A percentile compares a stretch with the other conserved stretches of the same genome.
Evolutionary conservation across 805 yeast species (phyloP).

Genomic region (Candida endomychidarum): DNA sequence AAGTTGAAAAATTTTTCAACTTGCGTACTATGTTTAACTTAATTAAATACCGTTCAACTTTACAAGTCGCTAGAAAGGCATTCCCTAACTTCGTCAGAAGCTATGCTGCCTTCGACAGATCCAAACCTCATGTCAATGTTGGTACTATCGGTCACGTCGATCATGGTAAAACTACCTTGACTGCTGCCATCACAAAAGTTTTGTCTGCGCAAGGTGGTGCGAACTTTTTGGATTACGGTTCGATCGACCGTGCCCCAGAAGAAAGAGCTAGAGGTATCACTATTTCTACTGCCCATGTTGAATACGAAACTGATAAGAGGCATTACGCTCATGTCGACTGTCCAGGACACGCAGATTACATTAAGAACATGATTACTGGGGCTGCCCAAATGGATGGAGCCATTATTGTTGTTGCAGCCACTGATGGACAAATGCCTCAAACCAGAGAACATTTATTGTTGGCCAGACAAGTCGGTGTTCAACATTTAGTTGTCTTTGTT

Average conservation of each 20-base stretch:
- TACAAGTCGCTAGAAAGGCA: conserved; percentile 1
- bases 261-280: conserved; percentile 98
- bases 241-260: conserved; percentile 98
- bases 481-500: conserved; percentile 93
- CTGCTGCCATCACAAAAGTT: conserved; percentile 98
- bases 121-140: conserved; percentile 93
- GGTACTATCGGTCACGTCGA: conserved; percentile 99
- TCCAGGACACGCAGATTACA: conserved; percentile 96
- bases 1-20: conserved; percentile 11
- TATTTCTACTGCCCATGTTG: conserved; percentile 89
- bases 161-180: conserved; percentile 97
- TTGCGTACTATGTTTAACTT: conserved; percentile 2
- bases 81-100: conserved; percentile 23
- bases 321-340: conserved; percentile 93
- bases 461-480: conserved; percentile 99
- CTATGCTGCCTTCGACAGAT: conserved; percentile 83
- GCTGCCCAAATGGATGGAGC: conserved; percentile 94
- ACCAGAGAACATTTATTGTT: conserved; percentile 97
- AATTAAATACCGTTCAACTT: conserved; percentile 4
- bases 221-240: conserved; percentile 83
- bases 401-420: conserved; percentile 92
- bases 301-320: conserved; percentile 89
- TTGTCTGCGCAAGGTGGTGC: conserved; percentile 89
- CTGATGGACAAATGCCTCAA: conserved; percentile 99
- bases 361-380: conserved; percentile 95